Percentiles rank a stretch among this genome's conserved stretches.
These are phyloP conservation scores for Dactylellina drechsleri DNA, from an alignment of 2,329 filamentous ascomycete genomes.

Conservation along the genomic window DNA sequence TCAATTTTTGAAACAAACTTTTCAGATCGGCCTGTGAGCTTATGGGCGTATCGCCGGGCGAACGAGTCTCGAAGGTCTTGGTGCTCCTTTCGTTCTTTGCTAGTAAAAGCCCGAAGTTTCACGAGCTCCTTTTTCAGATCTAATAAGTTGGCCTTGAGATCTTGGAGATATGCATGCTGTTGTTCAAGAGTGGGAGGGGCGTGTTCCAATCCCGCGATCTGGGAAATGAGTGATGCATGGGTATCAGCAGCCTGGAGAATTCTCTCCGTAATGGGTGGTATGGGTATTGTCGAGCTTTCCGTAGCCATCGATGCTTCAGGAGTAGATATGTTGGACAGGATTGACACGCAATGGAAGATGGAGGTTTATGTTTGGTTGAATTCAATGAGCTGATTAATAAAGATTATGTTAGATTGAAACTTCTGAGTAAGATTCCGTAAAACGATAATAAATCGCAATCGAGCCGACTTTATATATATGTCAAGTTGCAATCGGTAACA, in stretches of 20 bases:
- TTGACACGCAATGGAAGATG: too few relatives aligned
- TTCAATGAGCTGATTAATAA: too few relatives aligned
- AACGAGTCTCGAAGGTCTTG: slow-evolving; percentile 67
- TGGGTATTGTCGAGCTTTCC: background rate
- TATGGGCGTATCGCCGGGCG: slow-evolving; percentile 67
- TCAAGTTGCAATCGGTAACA: too few relatives aligned
- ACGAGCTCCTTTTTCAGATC: slow-evolving; percentile 62
- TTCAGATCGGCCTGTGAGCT: slow-evolving; percentile 65
- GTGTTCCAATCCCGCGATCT: slow-evolving; percentile 66
- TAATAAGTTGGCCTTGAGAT: slow-evolving; percentile 64
- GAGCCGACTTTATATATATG: too few relatives aligned
- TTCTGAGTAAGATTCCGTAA: too few relatives aligned
- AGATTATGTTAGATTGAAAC: too few relatives aligned
- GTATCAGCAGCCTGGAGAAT: slow-evolving; percentile 63
- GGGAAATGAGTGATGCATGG: slow-evolving; percentile 64
- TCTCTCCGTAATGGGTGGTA: slow-evolving; percentile 55
- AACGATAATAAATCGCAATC: too few relatives aligned
- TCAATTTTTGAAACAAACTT: slow-evolving; percentile 66
- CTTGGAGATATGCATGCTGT: slow-evolving; percentile 64
- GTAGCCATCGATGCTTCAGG: background rate
- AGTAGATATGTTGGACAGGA: too few relatives aligned
- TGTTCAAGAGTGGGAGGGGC: slow-evolving; percentile 65
- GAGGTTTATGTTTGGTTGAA: too few relatives aligned
- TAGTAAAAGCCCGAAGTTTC: slow-evolving; percentile 62
- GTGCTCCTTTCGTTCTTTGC: slow-evolving; percentile 67